Conservation (phyloP, 441 rosid genomes). For the Jatropha multifida region DNA sequence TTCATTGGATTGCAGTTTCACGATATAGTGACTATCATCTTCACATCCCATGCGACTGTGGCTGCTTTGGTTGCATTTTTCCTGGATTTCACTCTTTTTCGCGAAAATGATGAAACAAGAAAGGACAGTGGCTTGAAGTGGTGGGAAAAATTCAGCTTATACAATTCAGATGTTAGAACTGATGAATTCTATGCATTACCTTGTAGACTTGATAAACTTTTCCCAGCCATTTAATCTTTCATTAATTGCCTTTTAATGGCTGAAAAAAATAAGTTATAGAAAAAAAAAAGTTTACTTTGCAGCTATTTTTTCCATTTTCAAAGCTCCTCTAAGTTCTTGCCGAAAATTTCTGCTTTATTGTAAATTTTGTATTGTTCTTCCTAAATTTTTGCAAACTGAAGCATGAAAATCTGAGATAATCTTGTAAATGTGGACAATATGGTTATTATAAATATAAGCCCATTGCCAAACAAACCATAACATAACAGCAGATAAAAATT, state of each 20-base stretch:
- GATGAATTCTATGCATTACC: constrained; percentile 73
- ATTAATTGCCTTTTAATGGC: background rate
- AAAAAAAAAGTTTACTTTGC: background rate
- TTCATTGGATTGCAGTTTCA: constrained; percentile 40
- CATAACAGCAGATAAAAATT: background rate
- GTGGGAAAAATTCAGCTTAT: constrained; percentile 68
- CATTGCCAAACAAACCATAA: background rate
- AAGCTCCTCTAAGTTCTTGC: background rate
- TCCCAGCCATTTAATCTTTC: constrained; percentile 45
- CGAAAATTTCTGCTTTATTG: background rate
- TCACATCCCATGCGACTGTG: constrained; percentile 58
- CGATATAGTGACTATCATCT: constrained; percentile 53
- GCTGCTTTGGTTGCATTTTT: constrained; percentile 52
- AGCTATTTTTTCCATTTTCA: background rate
- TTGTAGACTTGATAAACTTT: constrained; percentile 50
- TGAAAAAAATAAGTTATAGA: background rate
- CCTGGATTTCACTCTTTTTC: constrained; percentile 52
- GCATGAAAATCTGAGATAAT: background rate
- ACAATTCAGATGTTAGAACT: constrained; percentile 60
- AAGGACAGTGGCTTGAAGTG: constrained; percentile 67
- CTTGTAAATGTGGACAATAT: background rate
- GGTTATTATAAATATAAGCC: background rate
- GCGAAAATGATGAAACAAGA: constrained; percentile 42
- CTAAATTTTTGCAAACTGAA: background rate
- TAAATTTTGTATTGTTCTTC: background rate